Base-by-base conservation (phyloP, 345 rosid species). In the Psidium friedrichsthalianum region DNA sequence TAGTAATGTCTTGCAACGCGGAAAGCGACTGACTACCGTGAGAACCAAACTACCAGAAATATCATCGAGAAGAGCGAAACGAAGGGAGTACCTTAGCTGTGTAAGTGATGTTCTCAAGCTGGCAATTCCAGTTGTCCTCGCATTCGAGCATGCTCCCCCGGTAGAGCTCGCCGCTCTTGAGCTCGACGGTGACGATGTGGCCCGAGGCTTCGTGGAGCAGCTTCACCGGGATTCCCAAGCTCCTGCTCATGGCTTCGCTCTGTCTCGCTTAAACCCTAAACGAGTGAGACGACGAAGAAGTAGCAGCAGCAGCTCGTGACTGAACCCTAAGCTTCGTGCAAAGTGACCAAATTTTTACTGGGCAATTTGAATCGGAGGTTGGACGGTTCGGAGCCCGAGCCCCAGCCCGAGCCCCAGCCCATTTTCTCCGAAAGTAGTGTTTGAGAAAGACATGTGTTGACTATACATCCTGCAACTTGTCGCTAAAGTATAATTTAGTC, bases 81-180 rank as follows among this genome's bases (percentile, higher is more conserved):
- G 25, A 20, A 44, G 5, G 54, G 4, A 21, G 51, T 40, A 52
- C 88, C 86, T 84, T 87, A 21, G 88, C 86, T 42, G 88, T 87
- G 85, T 84, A 87, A 78, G 86, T 87, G 88, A 87, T 87, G 86
- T 55, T 87, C 88, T 87, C 88, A 78, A 87, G 86, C 84, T 87
- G 88, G 84, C 88, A 87, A 56, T 87, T 87, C 86, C 88, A 87
- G 88, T 87, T 87, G 51, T 87, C 88, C 58, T 87, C 88, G 83
- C 88, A 87, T 85, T 87, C 88, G 58, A 87, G 82, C 88, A 87
- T 87, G 82, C 88, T 82, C 1, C 88, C 88, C 52, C 88, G 53
- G 83, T 87, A 87, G 82, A 87, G 86, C 88, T 86, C 88, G 20
- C 88, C 88, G 88, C 82, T 86, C 86, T 86, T 86, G 36, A 86